Conservation (phyloP, 2,329 filamentous ascomycete genomes). For the Cercospora berteroae region DNA sequence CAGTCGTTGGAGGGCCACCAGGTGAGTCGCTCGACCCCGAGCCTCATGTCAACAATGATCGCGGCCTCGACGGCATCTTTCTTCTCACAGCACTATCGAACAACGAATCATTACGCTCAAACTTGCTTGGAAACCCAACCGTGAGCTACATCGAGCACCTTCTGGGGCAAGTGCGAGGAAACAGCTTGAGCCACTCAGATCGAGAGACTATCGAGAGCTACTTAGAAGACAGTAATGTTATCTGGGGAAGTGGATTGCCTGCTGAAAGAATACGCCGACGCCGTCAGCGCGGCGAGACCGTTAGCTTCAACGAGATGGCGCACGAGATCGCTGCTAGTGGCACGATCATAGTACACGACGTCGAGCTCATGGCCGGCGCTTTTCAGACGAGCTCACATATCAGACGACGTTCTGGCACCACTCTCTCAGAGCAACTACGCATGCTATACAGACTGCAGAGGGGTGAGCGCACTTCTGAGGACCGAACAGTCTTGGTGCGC, state of each 20-base stretch:
- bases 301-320: conserved; percentile 21
- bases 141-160: conserved; percentile 5
- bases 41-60: conserved; percentile 23
- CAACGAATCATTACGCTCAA: conserved; percentile 9
- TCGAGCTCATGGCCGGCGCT: conserved; percentile 35
- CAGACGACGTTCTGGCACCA: conserved; percentile 25
- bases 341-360: conserved; percentile 23
- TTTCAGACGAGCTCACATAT: conserved; percentile 34
- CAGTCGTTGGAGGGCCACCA: conserved; percentile 17
- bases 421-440: conserved; percentile 26
- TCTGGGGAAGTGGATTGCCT: conserved; percentile 22
- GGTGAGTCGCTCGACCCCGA: conserved; percentile 22
- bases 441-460: conserved; percentile 34
- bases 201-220: conserved; percentile 13
- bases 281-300: conserved; percentile 18
- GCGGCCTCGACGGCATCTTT: conserved; percentile 23
- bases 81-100: conserved; percentile 16
- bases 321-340: conserved; percentile 13
- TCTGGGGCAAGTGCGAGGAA: conserved; percentile 9
- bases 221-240: conserved; percentile 10
- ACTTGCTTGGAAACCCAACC: background rate
- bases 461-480: conserved; percentile 25
- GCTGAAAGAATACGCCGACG: conserved; percentile 24
- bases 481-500: conserved; percentile 24
- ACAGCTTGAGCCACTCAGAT: conserved; percentile 14